Evolutionary conservation across 345 rosid genomes (phyloP), one percentile per base, ranked within the genome.

Genomic region (Cardiospermum halicacabum): DNA sequence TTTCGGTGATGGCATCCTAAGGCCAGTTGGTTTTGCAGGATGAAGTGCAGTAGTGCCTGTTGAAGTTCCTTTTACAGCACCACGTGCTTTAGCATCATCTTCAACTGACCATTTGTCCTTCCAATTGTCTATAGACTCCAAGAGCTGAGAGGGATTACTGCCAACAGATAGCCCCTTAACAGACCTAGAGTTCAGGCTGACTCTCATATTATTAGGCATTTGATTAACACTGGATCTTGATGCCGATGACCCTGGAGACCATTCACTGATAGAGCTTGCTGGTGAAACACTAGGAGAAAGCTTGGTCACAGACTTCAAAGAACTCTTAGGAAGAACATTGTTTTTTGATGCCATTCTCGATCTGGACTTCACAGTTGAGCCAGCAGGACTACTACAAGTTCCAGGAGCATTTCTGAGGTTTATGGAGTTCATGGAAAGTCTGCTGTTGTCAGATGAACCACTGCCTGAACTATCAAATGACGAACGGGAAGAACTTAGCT

Each of bases 1-100:
- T 72, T 91, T 95, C 62, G 99, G 97, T 59, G 96, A 87, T 56
- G 98, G 99, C 86, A 91, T 69, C 16, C 96, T 80, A 56, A 95
- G 96, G 67, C 99, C 96, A 11, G 98, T 75, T 53, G 96, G 96
- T 65, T 82, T 86, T 60, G 75, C 66, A 58, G 81, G 69, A 70
- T 62, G 67, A 58, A 69, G 65, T 6, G 71, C 36, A 1, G 80
- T 71, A 51, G 69, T 76, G 65, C 68, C 69, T 32, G 53, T 54
- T 19, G 84, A 76, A 72, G 66, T 72, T 69, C 65, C 63, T 69
- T 76, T 84, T 53, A 37, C 60, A 59, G 34, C 16, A 67, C 72
- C 75, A 69, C 69, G 54, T 3, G 56, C 69, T 64, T 63, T 78
- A 66, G 31, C 45, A 70, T 72, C 80, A 43, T 50, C 58, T 70